Evolutionary conservation across 768 basidiomycete genomes (phyloP).

Genomic region (Nevesoporus exiguus): DNA sequence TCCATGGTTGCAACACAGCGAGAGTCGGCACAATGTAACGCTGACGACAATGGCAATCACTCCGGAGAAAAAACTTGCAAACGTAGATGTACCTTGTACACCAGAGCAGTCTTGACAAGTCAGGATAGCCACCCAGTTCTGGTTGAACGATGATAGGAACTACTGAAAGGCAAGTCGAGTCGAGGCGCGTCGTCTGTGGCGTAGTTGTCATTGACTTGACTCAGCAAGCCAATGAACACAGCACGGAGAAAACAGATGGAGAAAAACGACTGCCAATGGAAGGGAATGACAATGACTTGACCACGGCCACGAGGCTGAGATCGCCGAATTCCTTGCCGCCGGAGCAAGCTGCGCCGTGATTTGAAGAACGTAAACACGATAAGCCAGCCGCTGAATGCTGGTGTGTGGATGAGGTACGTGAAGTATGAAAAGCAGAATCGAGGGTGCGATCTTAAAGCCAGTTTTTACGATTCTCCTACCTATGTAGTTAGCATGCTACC

Average conservation of each 20-base stretch:
- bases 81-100: conserved; percentile 16
- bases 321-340: not conserved
- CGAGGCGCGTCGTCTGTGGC: conserved; percentile 8
- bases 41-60: not conserved
- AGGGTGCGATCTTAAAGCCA: not conserved
- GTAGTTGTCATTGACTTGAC: conserved; percentile 2
- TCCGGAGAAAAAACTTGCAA: not conserved
- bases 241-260: conserved; percentile 5
- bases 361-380: no score
- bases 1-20: conserved; percentile 12
- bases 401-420: not conserved
- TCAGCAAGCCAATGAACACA: conserved; percentile 6
- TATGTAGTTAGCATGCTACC: no score
- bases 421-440: not conserved
- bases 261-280: not conserved
- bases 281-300: conserved; percentile 1
- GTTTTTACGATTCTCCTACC: not conserved
- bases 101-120: not conserved
- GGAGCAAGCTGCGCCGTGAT: not conserved
- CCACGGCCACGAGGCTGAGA: conserved; percentile 15
- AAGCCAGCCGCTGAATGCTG: no score
- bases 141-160: not conserved
- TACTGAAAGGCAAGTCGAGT: not conserved
- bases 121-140: not conserved
- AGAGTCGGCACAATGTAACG: not conserved